Conservation (phyloP, 805 yeast species). For the Maudiozyma saulgeensis region DNA sequence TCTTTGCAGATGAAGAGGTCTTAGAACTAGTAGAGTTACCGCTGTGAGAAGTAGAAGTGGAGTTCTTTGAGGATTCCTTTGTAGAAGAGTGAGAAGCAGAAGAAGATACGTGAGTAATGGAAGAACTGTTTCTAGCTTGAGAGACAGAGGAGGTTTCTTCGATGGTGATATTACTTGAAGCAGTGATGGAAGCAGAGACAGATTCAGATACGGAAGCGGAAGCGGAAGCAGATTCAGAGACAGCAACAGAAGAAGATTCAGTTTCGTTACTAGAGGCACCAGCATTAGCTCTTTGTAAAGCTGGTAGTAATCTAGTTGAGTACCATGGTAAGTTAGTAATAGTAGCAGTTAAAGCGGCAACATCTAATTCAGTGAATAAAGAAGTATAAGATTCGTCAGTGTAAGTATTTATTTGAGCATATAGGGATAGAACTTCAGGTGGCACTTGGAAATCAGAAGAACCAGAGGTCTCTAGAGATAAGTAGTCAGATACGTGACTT, state of each 20-base stretch:
- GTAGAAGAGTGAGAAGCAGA: constrained; percentile 2
- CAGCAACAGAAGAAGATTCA: constrained; percentile 1
- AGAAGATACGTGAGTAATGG: constrained; percentile 4
- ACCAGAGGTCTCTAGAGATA: constrained; percentile 5
- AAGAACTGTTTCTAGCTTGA: not conserved
- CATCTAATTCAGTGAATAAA: constrained; percentile 21
- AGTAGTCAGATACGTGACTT: constrained; percentile 8
- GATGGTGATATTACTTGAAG: too few species aligned
- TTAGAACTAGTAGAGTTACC: constrained; percentile 5
- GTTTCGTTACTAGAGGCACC: not conserved
- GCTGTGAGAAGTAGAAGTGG: not conserved
- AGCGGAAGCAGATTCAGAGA: constrained; percentile 1
- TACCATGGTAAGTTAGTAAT: constrained; percentile 30
- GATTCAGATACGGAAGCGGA: not conserved
- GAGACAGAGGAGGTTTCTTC: constrained; percentile 2
- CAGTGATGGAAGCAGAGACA: too few species aligned
- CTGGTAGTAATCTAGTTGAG: constrained; percentile 18
- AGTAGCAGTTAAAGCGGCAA: constrained; percentile 18
- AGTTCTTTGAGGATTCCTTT: not conserved
- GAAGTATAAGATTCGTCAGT: constrained; percentile 30
- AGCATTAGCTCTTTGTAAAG: constrained; percentile 3
- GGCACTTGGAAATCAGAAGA: constrained; percentile 19
- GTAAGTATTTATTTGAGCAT: constrained; percentile 24
- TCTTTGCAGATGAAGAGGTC: not conserved
- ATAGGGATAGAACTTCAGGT: constrained; percentile 21